Conservation (phyloP, 2,329 filamentous ascomycete species). For the Thyridium curvatum region DNA sequence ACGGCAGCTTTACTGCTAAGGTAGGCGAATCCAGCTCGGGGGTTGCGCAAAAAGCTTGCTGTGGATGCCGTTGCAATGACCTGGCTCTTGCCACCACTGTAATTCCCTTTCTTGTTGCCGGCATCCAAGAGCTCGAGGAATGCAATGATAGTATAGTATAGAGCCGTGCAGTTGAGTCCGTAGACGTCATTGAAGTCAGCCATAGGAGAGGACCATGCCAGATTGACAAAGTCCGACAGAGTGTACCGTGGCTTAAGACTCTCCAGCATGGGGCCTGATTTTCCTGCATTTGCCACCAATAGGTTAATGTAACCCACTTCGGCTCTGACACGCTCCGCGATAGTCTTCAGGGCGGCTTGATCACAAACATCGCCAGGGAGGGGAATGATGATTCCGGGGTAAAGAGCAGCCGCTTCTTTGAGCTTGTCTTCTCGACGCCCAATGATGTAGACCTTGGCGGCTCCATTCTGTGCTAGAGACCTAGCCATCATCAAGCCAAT, state of each 20-base stretch:
- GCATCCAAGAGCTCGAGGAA: constrained; percentile 62
- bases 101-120: constrained; percentile 39
- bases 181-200: background rate
- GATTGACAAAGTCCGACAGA: background rate
- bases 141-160: constrained; percentile 62
- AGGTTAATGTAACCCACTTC: constrained; percentile 58
- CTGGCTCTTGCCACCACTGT: constrained; percentile 17
- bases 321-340: constrained; percentile 47
- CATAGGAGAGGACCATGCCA: background rate
- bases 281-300: constrained; percentile 57
- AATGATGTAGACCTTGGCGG: constrained; percentile 4
- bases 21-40: constrained; percentile 60
- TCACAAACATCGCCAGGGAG: constrained; percentile 33
- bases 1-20: constrained; percentile 63
- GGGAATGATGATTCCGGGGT: constrained; percentile 17
- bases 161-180: constrained; percentile 49
- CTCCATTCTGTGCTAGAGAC: constrained; percentile 5
- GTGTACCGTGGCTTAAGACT: background rate
- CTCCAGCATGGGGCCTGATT: constrained; percentile 14
- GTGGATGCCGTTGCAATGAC: constrained; percentile 54
- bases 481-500: constrained; percentile 5
- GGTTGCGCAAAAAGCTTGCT: constrained; percentile 52
- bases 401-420: background rate
- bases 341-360: constrained; percentile 46
- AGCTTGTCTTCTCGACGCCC: constrained; percentile 5